Base-by-base conservation (phyloP, 768 basidiomycete genomes). In the Boletus vermiculosoides region DNA sequence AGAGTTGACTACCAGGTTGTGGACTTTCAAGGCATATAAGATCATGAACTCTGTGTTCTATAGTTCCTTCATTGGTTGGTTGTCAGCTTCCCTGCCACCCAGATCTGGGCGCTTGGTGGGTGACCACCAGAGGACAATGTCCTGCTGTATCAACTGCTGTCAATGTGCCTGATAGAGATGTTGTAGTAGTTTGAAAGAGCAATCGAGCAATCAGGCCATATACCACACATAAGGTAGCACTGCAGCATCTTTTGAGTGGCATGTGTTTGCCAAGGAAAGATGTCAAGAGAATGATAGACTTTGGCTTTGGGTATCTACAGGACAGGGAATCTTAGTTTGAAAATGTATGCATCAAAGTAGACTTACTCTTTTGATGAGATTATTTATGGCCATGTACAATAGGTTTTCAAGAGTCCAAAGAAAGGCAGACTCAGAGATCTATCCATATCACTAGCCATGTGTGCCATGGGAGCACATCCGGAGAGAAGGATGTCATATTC, bases 91-190 rank as follows among this genome's bases (percentile, higher is more conserved):
- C 47, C 88, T 82, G 4, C 97, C 97, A 36, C 96, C 97, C 0
- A 98, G 79, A 73, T 98, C 97, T 4, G 96, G 95, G 20, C 82
- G 82, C 33, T 91, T 85, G 4, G 87, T 84, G 3, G 88, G 81
- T 9, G 96, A 95, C 96, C 96, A 99, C 97, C 97, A 99, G 5
- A 99, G 77, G 3, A 97, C 78, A 66, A 91, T 85, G 65, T 98
- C 96, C 61, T 98, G 92, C 47, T 87, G 85, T 28, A 87, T 76
- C 51, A 98, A 74, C 41, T 90, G 4, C 88, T 86, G 45, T 94
- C 92, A 36, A 98, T 80, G 67, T 99, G 94, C n/a, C 96, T 93
- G 13, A 95, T 77, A 1, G 97, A 95, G 4, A 98, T 80, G 70
- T 98, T 92, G 68, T 93, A 95, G 65, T 96, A 95, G 62, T 89